Evolutionary conservation across 2,329 filamentous ascomycete species (phyloP).

Genomic region (Eutypa lata): DNA sequence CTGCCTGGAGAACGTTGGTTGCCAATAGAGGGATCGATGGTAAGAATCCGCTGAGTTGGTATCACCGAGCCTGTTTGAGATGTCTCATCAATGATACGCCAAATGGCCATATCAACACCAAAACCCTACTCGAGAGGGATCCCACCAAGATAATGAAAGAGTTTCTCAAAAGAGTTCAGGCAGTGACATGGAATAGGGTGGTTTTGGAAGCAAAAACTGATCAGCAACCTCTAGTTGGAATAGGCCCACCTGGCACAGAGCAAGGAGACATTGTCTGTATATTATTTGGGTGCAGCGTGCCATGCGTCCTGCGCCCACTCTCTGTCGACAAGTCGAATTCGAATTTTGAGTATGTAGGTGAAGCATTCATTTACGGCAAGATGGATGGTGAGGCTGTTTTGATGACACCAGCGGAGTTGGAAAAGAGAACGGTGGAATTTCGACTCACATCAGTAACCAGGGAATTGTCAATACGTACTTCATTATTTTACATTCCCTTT

Average conservation of each 20-base stretch:
- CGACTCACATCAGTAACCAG: too few relatives aligned
- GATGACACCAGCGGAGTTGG: too few relatives aligned
- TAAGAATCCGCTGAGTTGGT: slow-evolving; percentile 5
- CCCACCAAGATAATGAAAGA: slow-evolving; percentile 3
- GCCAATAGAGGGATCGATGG: slow-evolving; percentile 9
- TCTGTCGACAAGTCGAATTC: neutral
- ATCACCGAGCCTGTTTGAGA: slow-evolving; percentile 7
- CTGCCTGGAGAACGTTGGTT: slow-evolving; percentile 12
- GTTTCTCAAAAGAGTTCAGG: slow-evolving; percentile 9
- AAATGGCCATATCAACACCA: slow-evolving; percentile 1
- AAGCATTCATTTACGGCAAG: slow-evolving; percentile 18
- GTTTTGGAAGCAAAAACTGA: slow-evolving; percentile 1
- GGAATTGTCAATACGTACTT: too few relatives aligned
- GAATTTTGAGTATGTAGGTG: slow-evolving; percentile 11
- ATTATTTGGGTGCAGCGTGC: slow-evolving; percentile 19
- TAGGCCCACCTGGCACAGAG: slow-evolving; percentile 1
- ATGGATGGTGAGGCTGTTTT: slow-evolving; percentile 15
- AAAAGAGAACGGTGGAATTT: too few relatives aligned
- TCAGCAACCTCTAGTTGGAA: slow-evolving; percentile 1
- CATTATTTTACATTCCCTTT: too few relatives aligned
- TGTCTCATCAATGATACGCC: slow-evolving; percentile 2
- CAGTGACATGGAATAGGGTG: slow-evolving; percentile 9
- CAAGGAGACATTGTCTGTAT: slow-evolving; percentile 15
- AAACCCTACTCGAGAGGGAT: slow-evolving; percentile 3
- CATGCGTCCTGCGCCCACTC: slow-evolving; percentile 11